Evolutionary conservation across 2,329 filamentous ascomycete species (phyloP).

Genomic region (Fusarium sp.): DNA sequence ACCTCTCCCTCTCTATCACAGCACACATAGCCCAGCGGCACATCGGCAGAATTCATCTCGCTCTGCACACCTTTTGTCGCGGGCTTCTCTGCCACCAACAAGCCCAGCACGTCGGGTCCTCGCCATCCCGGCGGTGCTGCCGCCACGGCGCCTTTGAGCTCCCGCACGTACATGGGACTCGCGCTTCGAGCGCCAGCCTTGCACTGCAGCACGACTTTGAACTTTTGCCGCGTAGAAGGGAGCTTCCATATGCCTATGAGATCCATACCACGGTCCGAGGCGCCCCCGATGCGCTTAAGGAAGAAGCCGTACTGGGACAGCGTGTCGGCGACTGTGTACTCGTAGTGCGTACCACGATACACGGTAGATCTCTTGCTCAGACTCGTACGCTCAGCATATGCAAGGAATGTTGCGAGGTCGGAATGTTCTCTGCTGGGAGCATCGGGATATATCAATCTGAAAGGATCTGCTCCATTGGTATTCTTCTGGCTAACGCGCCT

Average conservation of each 20-base stretch:
- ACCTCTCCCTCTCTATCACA: slow-evolving; percentile 67
- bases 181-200: slow-evolving; percentile 66
- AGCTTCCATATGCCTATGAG: slow-evolving; percentile 75
- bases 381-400: slow-evolving; percentile 66
- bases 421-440: slow-evolving; percentile 63
- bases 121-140: slow-evolving; percentile 79
- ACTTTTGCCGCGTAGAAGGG: slow-evolving; percentile 47
- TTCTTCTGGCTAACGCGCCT: slow-evolving; percentile 21
- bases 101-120: slow-evolving; percentile 69
- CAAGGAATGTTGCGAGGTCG: slow-evolving; percentile 70
- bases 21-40: slow-evolving; percentile 75
- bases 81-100: slow-evolving; percentile 73
- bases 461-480: background rate
- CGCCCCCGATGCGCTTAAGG: slow-evolving; percentile 71
- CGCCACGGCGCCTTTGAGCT: slow-evolving; percentile 80
- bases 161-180: slow-evolving; percentile 71
- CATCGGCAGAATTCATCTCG: slow-evolving; percentile 68
- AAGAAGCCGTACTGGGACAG: slow-evolving; percentile 70
- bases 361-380: slow-evolving; percentile 66
- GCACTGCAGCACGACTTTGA: slow-evolving; percentile 71
- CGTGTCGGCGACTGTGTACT: slow-evolving; percentile 70
- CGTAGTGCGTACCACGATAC: slow-evolving; percentile 79
- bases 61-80: slow-evolving; percentile 83
- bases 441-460: slow-evolving; percentile 54
- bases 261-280: slow-evolving; percentile 76